These are phyloP conservation scores for Schrenkiella parvula DNA, from an alignment of 345 rosid genomes.

Conservation along the genomic window DNA sequence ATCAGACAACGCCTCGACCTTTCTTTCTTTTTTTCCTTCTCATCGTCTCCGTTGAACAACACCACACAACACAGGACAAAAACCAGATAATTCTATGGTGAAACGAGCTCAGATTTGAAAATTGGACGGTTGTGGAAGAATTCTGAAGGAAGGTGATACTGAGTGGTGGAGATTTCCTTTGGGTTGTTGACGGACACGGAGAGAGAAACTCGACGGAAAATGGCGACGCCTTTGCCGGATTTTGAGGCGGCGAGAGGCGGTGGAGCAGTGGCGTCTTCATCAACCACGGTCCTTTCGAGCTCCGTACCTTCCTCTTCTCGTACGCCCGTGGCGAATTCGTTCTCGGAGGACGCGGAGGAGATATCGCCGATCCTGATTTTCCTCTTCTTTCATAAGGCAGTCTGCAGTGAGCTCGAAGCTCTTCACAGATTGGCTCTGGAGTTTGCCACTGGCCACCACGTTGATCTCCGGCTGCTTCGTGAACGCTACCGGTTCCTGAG, in stretches of 20 bases:
- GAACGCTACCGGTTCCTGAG: slow-evolving; percentile 68
- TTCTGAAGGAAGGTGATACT: background rate
- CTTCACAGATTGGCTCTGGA: slow-evolving; percentile 72
- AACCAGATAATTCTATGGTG: slow-evolving; percentile 28
- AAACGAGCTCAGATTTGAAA: slow-evolving; percentile 34
- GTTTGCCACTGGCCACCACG: slow-evolving; percentile 60
- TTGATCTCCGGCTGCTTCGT: slow-evolving; percentile 48
- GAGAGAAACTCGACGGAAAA: slow-evolving; percentile 27
- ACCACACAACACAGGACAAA: slow-evolving; percentile 17
- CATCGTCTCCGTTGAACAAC: slow-evolving; percentile 37
- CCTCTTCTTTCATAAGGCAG: slow-evolving; percentile 77
- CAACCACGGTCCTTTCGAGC: slow-evolving; percentile 32
- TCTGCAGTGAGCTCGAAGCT: slow-evolving; percentile 73
- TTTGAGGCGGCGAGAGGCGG: slow-evolving; percentile 41
- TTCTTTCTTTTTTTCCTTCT: slow-evolving; percentile 17
- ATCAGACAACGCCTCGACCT: slow-evolving; percentile 30
- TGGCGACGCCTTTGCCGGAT: slow-evolving; percentile 81
- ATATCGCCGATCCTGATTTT: slow-evolving; percentile 78
- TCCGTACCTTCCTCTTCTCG: slow-evolving; percentile 31
- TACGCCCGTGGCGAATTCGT: slow-evolving; percentile 25
- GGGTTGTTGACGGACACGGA: slow-evolving; percentile 17
- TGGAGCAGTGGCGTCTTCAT: slow-evolving; percentile 32
- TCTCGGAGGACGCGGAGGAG: slow-evolving; percentile 36
- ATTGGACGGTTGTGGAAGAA: slow-evolving; percentile 2
- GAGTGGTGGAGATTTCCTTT: slow-evolving; percentile 1